Conservation (phyloP, 495 filamentous ascomycete species). For the Apiosordaria backusii region DNA sequence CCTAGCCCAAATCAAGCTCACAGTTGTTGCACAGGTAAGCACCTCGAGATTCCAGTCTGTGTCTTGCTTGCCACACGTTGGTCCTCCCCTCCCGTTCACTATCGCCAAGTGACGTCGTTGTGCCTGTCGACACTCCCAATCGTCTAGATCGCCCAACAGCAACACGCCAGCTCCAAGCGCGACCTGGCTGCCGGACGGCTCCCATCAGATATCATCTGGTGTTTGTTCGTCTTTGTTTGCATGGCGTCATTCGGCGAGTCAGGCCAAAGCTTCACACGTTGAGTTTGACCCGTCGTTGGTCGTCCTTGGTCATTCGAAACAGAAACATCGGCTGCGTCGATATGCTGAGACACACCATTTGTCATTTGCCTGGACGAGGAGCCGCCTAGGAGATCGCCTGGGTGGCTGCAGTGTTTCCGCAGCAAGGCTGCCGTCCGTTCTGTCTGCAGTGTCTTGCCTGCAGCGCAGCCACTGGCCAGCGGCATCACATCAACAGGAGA, state of each 20-base stretch:
- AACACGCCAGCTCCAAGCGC: not conserved
- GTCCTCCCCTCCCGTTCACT: not conserved
- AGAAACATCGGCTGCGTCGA: not conserved
- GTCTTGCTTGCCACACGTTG: not conserved
- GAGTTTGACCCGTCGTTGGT: not conserved
- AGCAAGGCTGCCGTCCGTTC: not conserved
- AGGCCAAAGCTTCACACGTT: constrained; percentile 4
- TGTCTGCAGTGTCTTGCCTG: not conserved
- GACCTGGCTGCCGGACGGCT: no score
- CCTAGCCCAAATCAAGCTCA: not conserved
- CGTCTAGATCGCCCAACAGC: not conserved
- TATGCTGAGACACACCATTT: not conserved
- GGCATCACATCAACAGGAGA: not conserved
- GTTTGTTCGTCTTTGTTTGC: constrained; percentile 4
- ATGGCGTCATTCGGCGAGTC: constrained; percentile 22
- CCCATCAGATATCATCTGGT: not conserved
- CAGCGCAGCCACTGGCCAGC: not conserved
- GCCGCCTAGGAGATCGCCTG: not conserved
- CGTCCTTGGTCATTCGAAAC: constrained; percentile 4
- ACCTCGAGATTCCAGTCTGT: not conserved
- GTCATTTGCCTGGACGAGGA: not conserved
- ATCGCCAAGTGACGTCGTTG: constrained; percentile 6
- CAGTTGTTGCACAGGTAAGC: constrained; percentile 1
- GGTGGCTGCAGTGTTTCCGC: not conserved
- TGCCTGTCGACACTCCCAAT: not conserved